Evolutionary conservation across 2,329 filamentous ascomycete genomes (phyloP), one percentile per base, ranked within the genome.

Genomic region (Fusarium verticillioides): DNA sequence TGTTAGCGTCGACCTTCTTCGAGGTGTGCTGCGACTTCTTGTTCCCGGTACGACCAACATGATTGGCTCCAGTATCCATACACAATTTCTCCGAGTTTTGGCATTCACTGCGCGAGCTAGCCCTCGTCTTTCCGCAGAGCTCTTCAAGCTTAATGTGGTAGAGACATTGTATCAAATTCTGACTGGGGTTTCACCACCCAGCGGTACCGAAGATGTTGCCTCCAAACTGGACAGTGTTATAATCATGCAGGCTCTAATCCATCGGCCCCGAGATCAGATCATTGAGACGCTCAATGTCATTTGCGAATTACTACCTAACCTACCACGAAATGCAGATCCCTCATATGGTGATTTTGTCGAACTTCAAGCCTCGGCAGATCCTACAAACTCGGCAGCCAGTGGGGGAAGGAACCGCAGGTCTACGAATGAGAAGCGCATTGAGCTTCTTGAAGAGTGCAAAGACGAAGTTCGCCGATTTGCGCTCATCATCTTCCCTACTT

Each of bases 241-340:
- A 50, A 96, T 99, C 78, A 99, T 99, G 97, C 96, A 99, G 84
- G 95, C 97, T 42, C 87, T 99, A 72, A 97, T 99, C 59, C 96
- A 98, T 79, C 92, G 96, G 44, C 96, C 96, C 11, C 92, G 95
- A 63, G 97, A 99, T 75, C 96, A 99, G 82, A 94, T 99, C 23
- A 96, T 96, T 76, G 96, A 99, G 85, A 98, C 97, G 4, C 88
- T 99, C 72, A 98, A 98, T 80, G 95, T 99, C 72, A 95, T 99
- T 73, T 98, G 96, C 84, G 96, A 99, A 83, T 86, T 99, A 36
- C 87, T 99, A 40, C 95, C 96, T 3, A 91, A 90, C 56, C 86
- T 96, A 21, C 91, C 92, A 18, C 87, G 86, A 60, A 85, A 85
- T 37, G 84, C 85, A 18, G 84, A 87, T 60, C 83, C 85, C 6